These are phyloP conservation scores for Alternaria arbusti DNA, from an alignment of 2,329 filamentous ascomycete genomes.

Conservation along the genomic window DNA sequence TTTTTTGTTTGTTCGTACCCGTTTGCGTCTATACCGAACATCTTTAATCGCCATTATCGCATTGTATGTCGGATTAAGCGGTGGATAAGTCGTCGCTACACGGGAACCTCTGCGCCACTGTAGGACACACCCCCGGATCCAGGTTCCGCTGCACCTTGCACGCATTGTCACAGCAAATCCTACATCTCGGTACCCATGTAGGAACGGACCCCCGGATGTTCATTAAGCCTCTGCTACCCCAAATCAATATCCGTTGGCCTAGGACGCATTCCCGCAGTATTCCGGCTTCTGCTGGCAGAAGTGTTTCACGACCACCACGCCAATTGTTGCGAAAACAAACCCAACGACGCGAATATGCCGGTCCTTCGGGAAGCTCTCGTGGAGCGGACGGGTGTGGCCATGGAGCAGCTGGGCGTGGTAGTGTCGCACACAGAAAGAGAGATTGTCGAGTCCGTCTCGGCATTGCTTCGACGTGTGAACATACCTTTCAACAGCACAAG, in stretches of 20 bases:
- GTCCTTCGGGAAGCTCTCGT: constrained; percentile 40
- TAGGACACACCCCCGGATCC: constrained; percentile 27
- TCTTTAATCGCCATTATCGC: constrained; percentile 1
- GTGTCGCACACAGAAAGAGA: constrained; percentile 39
- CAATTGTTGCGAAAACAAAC: constrained; percentile 14
- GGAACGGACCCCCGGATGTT: constrained; percentile 27
- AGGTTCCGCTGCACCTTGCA: constrained; percentile 37
- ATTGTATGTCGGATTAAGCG: constrained; percentile 22
- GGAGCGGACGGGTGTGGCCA: constrained; percentile 34
- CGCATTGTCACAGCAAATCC: constrained; percentile 37
- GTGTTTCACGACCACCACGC: constrained; percentile 31
- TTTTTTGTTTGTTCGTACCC: constrained; percentile 6
- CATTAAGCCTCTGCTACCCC: constrained; percentile 29
- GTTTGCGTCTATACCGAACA: constrained; percentile 14
- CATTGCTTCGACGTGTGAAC: constrained; percentile 56
- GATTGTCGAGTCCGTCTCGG: constrained; percentile 33
- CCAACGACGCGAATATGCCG: constrained; percentile 38
- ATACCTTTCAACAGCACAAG: constrained; percentile 63
- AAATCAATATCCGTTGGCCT: constrained; percentile 16
- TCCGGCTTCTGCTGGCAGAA: constrained; percentile 45
- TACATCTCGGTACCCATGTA: constrained; percentile 42
- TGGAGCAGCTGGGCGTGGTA: constrained; percentile 37
- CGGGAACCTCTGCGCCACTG: constrained; percentile 26
- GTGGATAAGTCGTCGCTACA: constrained; percentile 31
- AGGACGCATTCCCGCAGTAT: constrained; percentile 27